phyloP scores from a whole-genome alignment of 352 stramenopile genomes.

The Pythium dissotocum region DNA sequence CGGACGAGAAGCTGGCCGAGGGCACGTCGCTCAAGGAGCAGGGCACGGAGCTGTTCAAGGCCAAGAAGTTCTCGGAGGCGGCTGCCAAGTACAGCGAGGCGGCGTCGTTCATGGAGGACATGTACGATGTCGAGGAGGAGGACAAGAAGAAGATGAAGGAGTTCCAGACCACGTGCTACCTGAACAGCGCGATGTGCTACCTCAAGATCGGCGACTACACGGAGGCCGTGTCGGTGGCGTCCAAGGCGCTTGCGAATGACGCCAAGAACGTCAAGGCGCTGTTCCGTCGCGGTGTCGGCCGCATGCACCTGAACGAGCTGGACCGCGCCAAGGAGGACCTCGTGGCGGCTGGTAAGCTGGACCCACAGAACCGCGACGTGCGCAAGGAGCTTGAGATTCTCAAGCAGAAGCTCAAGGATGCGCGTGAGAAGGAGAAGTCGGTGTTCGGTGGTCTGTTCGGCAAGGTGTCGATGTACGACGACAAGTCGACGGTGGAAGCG shows the following conservation, averaged over 20 bases:
- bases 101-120: conserved; percentile 81
- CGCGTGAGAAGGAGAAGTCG: conserved; percentile 95
- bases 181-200: conserved; percentile 95
- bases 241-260: conserved; percentile 86
- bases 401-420: conserved; percentile 87
- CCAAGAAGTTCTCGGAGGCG: conserved; percentile 83
- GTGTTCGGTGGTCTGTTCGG: conserved; percentile 96
- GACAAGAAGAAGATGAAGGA: conserved; percentile 87
- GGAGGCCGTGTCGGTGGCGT: conserved; percentile 78
- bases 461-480: conserved; percentile 97
- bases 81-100: conserved; percentile 84
- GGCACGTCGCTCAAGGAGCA: conserved; percentile 88
- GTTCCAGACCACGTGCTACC: conserved; percentile 86
- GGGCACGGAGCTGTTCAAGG: conserved; percentile 93
- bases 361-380: conserved; percentile 83
- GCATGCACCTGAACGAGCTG: conserved; percentile 84
- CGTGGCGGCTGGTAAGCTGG: conserved; percentile 74
- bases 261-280: conserved; percentile 83
- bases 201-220: conserved; percentile 92
- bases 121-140: conserved; percentile 86
- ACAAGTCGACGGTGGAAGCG: conserved; percentile 90
- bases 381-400: conserved; percentile 73
- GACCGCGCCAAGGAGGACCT: conserved; percentile 88
- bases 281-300: conserved; percentile 80
- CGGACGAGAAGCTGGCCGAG: conserved; percentile 82